Percentiles rank a stretch among this genome's conserved stretches.
These are phyloP conservation scores for Cephaloascus albidus DNA, from an alignment of 805 yeast species.

Conservation along the genomic window DNA sequence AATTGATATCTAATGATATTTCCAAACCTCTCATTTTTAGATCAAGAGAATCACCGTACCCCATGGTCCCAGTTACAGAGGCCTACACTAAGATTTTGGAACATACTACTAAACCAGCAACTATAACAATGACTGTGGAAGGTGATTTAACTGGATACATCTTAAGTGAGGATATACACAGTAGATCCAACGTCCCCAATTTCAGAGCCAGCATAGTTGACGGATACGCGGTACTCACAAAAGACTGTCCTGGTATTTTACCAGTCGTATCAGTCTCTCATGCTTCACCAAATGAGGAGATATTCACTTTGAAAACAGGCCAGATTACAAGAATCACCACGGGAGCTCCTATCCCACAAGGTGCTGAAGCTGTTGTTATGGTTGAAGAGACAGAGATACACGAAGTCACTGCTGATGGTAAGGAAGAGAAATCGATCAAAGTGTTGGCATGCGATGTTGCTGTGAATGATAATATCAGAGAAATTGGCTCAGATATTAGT, in stretches of 20 bases:
- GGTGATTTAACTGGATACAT: slow-evolving; percentile 26
- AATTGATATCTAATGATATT: slow-evolving; percentile 21
- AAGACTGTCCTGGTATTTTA: slow-evolving; percentile 36
- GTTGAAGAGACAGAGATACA: slow-evolving; percentile 40
- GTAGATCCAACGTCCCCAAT: slow-evolving; percentile 32
- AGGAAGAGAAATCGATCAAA: slow-evolving; percentile 29
- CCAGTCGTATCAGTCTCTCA: slow-evolving; percentile 31
- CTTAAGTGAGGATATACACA: slow-evolving; percentile 29
- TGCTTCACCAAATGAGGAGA: slow-evolving; percentile 20
- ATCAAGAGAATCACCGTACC: slow-evolving; percentile 38
- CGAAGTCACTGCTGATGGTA: slow-evolving; percentile 21
- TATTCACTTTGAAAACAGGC: slow-evolving; percentile 14
- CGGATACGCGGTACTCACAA: slow-evolving; percentile 40
- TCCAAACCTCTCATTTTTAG: slow-evolving; percentile 27
- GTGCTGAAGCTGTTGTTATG: slow-evolving; percentile 43
- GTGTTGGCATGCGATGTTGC: slow-evolving; percentile 29
- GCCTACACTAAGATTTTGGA: slow-evolving; percentile 24
- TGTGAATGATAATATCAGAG: slow-evolving; percentile 36
- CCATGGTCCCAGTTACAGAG: slow-evolving; percentile 30
- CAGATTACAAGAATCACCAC: slow-evolving; percentile 32
- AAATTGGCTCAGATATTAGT: slow-evolving; percentile 36
- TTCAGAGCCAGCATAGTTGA: slow-evolving; percentile 49
- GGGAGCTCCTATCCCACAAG: slow-evolving; percentile 49
- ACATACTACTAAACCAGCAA: slow-evolving; percentile 19
- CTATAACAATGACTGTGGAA: slow-evolving; percentile 12